Conservation (phyloP, 73 alveolate species). For the Uronychia setigera region DNA sequence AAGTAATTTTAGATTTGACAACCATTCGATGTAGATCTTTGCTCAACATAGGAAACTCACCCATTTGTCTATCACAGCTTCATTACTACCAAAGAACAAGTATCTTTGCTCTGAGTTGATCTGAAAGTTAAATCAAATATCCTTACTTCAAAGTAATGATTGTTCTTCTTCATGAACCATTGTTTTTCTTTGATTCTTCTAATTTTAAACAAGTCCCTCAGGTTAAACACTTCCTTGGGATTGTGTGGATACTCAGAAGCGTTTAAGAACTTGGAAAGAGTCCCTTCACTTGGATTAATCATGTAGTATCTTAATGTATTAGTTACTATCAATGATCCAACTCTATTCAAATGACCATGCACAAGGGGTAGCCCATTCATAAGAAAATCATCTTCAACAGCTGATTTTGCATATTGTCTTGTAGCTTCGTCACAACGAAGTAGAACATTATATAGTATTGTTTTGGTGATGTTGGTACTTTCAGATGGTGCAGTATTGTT, state of each 20-base stretch:
- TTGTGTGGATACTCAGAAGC: slow-evolving; percentile 28
- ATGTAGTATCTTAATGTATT: slow-evolving; percentile 19
- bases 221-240: slow-evolving; percentile 39
- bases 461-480: background rate
- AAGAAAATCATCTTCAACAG: slow-evolving; percentile 3
- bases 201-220: slow-evolving; percentile 20
- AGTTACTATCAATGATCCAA: slow-evolving; percentile 6
- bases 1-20: slow-evolving; percentile 11
- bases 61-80: slow-evolving; percentile 36
- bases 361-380: background rate
- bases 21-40: slow-evolving; percentile 47
- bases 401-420: background rate
- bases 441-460: background rate
- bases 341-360: background rate
- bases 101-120: background rate
- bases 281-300: slow-evolving; percentile 53
- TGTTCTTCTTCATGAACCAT: slow-evolving; percentile 48
- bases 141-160: slow-evolving; percentile 38
- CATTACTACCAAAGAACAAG: slow-evolving; percentile 29
- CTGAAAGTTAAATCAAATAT: background rate
- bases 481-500: too few relatives aligned
- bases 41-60: slow-evolving; percentile 31
- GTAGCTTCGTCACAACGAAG: background rate
- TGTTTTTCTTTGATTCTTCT: slow-evolving; percentile 11
- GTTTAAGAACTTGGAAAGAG: slow-evolving; percentile 12